These are phyloP conservation scores for Agastache rugosa DNA, from an alignment of 257 asterid species.

Conservation along the genomic window DNA sequence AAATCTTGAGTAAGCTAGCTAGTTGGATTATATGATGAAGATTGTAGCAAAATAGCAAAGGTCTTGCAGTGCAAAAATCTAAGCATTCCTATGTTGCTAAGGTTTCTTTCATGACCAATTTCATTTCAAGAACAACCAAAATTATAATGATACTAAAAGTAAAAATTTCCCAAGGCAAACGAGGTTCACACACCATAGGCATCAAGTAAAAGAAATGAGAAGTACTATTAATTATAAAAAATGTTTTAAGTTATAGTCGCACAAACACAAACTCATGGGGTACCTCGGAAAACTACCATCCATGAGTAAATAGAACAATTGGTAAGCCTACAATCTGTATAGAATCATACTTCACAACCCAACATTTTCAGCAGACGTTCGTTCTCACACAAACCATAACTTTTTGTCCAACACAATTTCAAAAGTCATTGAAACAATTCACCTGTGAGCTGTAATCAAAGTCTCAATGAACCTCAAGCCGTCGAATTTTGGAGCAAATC, in stretches of 20 bases:
- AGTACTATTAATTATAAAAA: neutral
- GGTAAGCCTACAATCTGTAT: neutral
- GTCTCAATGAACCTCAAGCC: slow-evolving; percentile 73
- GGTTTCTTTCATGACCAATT: neutral
- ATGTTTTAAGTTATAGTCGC: neutral
- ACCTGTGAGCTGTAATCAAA: slow-evolving; percentile 63
- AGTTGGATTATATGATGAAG: no score
- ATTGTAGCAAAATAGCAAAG: neutral
- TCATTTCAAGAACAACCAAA: neutral
- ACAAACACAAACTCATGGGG: neutral
- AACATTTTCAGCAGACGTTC: neutral
- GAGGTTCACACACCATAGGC: no score
- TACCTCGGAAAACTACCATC: neutral
- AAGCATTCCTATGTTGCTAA: no score
- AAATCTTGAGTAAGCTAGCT: no score
- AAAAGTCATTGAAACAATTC: slow-evolving; percentile 21
- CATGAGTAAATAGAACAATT: neutral
- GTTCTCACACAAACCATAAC: slow-evolving; percentile 19
- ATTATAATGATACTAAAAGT: no score
- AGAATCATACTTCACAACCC: neutral
- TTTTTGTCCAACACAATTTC: slow-evolving; percentile 4
- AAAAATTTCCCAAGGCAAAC: no score
- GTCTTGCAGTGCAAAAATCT: no score
- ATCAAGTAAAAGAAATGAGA: neutral
- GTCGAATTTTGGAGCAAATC: slow-evolving; percentile 57